These are phyloP conservation scores for Laguncularia racemosa DNA, from an alignment of 345 rosid genomes.

Conservation along the genomic window DNA sequence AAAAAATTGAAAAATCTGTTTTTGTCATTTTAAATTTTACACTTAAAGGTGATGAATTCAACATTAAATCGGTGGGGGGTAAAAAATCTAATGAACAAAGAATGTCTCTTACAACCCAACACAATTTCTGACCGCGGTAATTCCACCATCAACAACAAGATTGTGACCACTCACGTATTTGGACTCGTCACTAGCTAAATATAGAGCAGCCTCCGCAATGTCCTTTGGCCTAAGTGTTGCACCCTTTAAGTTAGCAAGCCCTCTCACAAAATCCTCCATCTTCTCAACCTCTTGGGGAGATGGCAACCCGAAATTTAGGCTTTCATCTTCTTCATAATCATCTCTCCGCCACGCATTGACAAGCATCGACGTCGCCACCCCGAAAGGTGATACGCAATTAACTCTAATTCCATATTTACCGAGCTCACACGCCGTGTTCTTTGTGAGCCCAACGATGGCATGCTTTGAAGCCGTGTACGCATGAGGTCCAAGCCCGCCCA, in stretches of 20 bases:
- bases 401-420: conserved; percentile 70
- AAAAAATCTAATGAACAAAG: neutral
- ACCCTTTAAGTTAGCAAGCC: conserved; percentile 55
- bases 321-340: conserved; percentile 23
- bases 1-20: too few species aligned
- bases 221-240: conserved; percentile 50
- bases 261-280: conserved; percentile 62
- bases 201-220: conserved; percentile 78
- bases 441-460: conserved; percentile 75
- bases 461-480: conserved; percentile 87
- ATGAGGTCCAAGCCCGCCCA: conserved; percentile 86
- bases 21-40: too few species aligned
- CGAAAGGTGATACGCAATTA: conserved; percentile 82
- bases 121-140: conserved; percentile 67
- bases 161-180: conserved; percentile 80
- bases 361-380: conserved; percentile 78
- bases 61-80: too few species aligned
- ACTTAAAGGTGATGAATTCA: too few species aligned
- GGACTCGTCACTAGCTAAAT: conserved; percentile 79
- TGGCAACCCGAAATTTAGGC: conserved; percentile 24
- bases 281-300: conserved; percentile 39
- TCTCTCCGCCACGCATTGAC: conserved; percentile 49
- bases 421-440: conserved; percentile 73
- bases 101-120: conserved; percentile 48
- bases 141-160: conserved; percentile 83